Conservation (phyloP, 805 yeast genomes). For the Candida pini region DNA sequence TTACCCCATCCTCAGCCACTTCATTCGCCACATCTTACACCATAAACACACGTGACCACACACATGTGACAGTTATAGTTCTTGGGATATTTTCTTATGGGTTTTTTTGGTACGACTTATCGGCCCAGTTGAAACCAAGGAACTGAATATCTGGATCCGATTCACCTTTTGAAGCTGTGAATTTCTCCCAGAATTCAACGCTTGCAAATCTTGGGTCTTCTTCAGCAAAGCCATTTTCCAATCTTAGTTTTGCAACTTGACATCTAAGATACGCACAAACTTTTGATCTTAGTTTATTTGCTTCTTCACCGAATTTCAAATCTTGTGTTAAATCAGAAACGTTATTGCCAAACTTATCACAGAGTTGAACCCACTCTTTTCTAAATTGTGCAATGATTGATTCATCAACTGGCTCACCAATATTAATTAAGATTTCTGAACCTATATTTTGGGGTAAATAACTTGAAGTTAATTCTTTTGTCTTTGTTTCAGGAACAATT, state of each 20-base stretch:
- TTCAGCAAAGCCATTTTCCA: slow-evolving; percentile 36
- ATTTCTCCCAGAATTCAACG: slow-evolving; percentile 72
- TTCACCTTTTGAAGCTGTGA: slow-evolving; percentile 57
- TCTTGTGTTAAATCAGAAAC: slow-evolving; percentile 54
- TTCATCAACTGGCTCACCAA: slow-evolving; percentile 71
- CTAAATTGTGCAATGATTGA: slow-evolving; percentile 54
- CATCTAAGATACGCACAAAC: slow-evolving; percentile 66
- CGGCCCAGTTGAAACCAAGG: slow-evolving; percentile 81
- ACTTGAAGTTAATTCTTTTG: slow-evolving; percentile 49
- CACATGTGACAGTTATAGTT: too few relatives aligned
- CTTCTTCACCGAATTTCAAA: slow-evolving; percentile 59
- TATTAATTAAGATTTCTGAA: slow-evolving; percentile 57
- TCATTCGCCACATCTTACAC: slow-evolving; percentile 27
- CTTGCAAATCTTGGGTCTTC: slow-evolving; percentile 68
- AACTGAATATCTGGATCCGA: slow-evolving; percentile 66
- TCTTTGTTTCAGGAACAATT: slow-evolving; percentile 72
- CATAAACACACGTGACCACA: too few relatives aligned
- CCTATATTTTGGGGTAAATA: slow-evolving; percentile 61
- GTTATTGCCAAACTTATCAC: slow-evolving; percentile 47
- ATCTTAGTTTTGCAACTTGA: slow-evolving; percentile 47
- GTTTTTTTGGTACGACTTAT: slow-evolving; percentile 57
- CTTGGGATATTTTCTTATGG: too few relatives aligned
- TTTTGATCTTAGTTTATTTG: slow-evolving; percentile 58
- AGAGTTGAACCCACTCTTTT: slow-evolving; percentile 60
- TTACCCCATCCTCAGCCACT: too few relatives aligned